Base-by-base conservation (phyloP, 148 eudicot species). In the Camellia lanceoleosa region DNA sequence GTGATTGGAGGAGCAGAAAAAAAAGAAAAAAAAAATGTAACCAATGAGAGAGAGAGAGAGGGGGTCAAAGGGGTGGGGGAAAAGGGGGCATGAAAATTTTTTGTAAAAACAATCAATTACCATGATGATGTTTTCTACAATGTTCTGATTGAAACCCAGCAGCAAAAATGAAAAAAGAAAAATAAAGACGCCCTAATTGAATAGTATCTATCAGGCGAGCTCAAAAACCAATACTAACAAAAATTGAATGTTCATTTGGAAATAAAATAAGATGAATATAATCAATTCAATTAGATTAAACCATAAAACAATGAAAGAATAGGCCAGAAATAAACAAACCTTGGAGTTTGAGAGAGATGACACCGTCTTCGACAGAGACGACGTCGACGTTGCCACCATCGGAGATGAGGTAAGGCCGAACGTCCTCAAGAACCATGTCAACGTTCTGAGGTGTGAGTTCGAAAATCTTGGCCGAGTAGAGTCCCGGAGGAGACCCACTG, bases 351-450 rank as follows among this genome's bases (percentile, higher is more conserved):
- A 95, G 93, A 72, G 94, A 89, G 52, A 93, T 83, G 83, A 93
- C 86, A 23, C 97, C 98, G 79, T 90, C 86, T 77, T 88, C 84
- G 68, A 95, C 98, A 47, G 97, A 93, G 2, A 89, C 91, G 78
- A 95, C 97, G 46, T 91, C 96, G 7, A 95, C 98, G 79, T 95
- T 88, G 4, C 98, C 98, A 69, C 98, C 97, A 76, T 95, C 98
- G 58, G 98, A 55, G 66, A 95, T 91, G 51, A 95, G 96, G 84
- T 91, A 93, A 70, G 98, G 98, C 80, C 98, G 77, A 20, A 95
- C 98, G 59, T 92, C 92, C 52, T 95, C 97, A 63, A 93, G 87
- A 69, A 95, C 94, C 47, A 88, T 62, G 80, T 95, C 92, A 5
- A 93, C 98, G 85, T 90, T 95, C 79, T 88, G 56, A 3, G 68